These are phyloP conservation scores for Suillus fuscotomentosus DNA, from an alignment of 768 basidiomycete genomes.

Conservation along the genomic window DNA sequence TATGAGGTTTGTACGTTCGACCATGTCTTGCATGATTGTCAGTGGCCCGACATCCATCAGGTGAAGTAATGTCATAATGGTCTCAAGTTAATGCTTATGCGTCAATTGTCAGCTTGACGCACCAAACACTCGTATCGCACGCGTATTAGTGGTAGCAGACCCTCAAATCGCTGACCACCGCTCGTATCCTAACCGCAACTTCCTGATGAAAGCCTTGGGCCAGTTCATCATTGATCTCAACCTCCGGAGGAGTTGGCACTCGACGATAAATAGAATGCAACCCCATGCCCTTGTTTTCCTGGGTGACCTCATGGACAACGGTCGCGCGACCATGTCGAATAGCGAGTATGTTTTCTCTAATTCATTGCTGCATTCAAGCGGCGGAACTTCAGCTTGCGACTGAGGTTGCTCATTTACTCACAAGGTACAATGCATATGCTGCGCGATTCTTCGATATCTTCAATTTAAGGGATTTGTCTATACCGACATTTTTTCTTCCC, in stretches of 20 bases:
- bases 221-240: constrained; percentile 77
- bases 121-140: constrained; percentile 21
- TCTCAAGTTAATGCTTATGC: constrained; percentile 5
- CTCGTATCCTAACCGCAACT: constrained; percentile 65
- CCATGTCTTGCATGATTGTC: constrained; percentile 45
- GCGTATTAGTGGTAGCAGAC: constrained; percentile 77
- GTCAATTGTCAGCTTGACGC: not conserved
- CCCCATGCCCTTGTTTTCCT: constrained; percentile 81
- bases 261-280: constrained; percentile 45
- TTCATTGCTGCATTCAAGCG: not conserved
- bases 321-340: constrained; percentile 60
- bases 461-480: constrained; percentile 35
- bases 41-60: constrained; percentile 56
- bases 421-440: constrained; percentile 74
- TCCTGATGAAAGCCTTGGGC: constrained; percentile 55
- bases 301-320: constrained; percentile 93
- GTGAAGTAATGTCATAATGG: constrained; percentile 23
- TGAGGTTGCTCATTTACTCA: constrained; percentile 6
- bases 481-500: constrained; percentile 70
- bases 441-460: constrained; percentile 73
- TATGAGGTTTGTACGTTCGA: constrained; percentile 63
- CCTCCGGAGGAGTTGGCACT: constrained; percentile 82
- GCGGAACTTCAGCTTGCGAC: constrained; percentile 4
- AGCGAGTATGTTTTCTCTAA: constrained; percentile 56
- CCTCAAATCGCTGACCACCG: constrained; percentile 80